Evolutionary conservation across 495 filamentous ascomycete species (phyloP).

Genomic region (Talaromyces stipitatus): DNA sequence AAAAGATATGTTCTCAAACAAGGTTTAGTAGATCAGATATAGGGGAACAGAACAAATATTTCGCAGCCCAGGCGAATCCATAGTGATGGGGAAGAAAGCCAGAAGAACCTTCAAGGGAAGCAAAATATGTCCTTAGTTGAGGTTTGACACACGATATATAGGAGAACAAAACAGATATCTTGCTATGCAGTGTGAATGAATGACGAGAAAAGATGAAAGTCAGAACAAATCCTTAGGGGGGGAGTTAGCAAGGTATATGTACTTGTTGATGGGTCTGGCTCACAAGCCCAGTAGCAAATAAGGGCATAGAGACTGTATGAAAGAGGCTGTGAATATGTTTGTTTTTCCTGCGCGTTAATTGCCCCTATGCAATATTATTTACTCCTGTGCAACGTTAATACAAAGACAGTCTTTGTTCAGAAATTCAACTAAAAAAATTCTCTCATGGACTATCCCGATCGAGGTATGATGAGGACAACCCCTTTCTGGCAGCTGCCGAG

Average conservation of each 20-base stretch:
- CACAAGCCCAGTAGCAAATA: too few species aligned
- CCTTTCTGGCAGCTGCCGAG: background rate
- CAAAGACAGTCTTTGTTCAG: background rate
- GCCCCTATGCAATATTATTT: too few species aligned
- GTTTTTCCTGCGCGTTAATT: too few species aligned
- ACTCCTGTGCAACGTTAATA: background rate
- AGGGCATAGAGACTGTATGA: too few species aligned
- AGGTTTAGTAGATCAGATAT: background rate
- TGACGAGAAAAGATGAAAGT: too few species aligned
- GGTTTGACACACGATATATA: too few species aligned
- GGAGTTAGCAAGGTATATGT: background rate
- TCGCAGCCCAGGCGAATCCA: too few species aligned
- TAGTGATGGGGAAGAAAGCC: background rate
- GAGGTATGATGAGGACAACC: background rate
- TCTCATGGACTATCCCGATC: background rate
- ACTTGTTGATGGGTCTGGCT: background rate
- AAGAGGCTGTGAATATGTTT: background rate
- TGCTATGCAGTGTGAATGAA: too few species aligned
- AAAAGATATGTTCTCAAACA: too few species aligned
- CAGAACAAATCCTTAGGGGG: too few species aligned
- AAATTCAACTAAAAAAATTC: background rate
- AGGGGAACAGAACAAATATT: background rate
- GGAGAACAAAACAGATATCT: too few species aligned
- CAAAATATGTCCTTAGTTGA: too few species aligned
- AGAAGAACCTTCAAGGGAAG: background rate